Evolutionary conservation across 2,329 filamentous ascomycete species (phyloP), one percentile per base, ranked within the genome.

Genomic region (Hortaea werneckii): DNA sequence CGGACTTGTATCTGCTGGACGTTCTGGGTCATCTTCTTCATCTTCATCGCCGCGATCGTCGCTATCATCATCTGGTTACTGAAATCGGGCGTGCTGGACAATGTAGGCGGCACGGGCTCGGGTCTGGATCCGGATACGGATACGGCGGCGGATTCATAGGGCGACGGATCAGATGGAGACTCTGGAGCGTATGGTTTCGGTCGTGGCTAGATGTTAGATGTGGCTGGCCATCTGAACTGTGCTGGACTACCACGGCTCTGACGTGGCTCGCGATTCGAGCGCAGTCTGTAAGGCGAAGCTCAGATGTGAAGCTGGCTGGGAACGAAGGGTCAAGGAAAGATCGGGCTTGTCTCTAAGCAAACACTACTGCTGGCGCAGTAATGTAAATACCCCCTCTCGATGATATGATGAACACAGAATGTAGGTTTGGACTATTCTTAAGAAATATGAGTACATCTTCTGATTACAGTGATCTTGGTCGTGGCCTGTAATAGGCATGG

Each of bases 1-100:
- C 66, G 71, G 7, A 68, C 68, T 20, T 68, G 67, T 43, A 65
- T 78, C 43, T 74, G 71, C 54, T 72, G 65, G 62, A 50, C 54
- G 10, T 74, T 73, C 55, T 74, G 71, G 71, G 47, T 69, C 2
- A 52, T 54, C n/a, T 62, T 74, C 42, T 53, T 70, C n/a, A 61
- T 67, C 2, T 44, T 77, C 7, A 61, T 74, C 0, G 67, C 65
- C 0, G 70, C 63, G 0, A 59, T 71, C 1, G 67, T 75, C 8
- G 64, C 70, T 1, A 59, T 71, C 0, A 57, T 76, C 1, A 60
- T 76, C 48, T 70, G 72, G 61, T 45, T 72, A 47, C 59, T 63
- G 46, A 50, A 52, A 27, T 58, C 46, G 10, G 61, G 60, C 1
- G 39, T 54, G n/a, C 46, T 60, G n/a, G 29, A 52, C 10, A 51